Evolutionary conservation across 2,329 filamentous ascomycete species (phyloP).

Genomic region (Phaeosphaeriaceae sp.): DNA sequence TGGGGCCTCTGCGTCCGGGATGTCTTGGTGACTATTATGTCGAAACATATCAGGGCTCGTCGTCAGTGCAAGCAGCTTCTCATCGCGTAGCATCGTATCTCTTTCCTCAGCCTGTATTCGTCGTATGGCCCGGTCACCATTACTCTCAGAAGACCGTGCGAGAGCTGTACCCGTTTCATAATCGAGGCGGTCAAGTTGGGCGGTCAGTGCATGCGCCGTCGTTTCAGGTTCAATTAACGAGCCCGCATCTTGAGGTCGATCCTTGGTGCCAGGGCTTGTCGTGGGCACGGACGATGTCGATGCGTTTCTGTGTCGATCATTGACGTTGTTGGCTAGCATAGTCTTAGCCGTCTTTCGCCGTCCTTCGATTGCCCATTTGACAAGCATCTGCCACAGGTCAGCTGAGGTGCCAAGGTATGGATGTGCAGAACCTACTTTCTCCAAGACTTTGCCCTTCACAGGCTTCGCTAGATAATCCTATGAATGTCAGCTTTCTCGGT

Average conservation of each 20-base stretch:
- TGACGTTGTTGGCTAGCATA: constrained; percentile 26
- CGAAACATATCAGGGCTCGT: constrained; percentile 46
- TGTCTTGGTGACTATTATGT: constrained; percentile 26
- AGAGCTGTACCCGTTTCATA: constrained; percentile 49
- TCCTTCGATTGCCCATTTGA: constrained; percentile 68
- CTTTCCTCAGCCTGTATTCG: constrained; percentile 63
- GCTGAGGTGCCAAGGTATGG: constrained; percentile 10
- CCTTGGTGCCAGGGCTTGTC: constrained; percentile 30
- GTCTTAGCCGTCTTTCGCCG: constrained; percentile 42
- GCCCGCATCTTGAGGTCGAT: constrained; percentile 38
- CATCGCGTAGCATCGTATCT: constrained; percentile 60
- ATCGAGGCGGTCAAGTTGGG: constrained; percentile 47
- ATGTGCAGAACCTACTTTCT: constrained; percentile 53
- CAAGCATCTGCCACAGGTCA: constrained; percentile 58
- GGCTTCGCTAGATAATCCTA: constrained; percentile 56
- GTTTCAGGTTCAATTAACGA: constrained; percentile 41
- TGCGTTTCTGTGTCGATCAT: constrained; percentile 36
- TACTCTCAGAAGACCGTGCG: constrained; percentile 50
- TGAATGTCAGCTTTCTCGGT: constrained; percentile 24
- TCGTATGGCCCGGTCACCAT: constrained; percentile 54
- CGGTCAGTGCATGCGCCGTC: constrained; percentile 41
- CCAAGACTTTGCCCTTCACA: constrained; percentile 71
- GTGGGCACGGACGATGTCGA: constrained; percentile 18
- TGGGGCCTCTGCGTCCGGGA: constrained; percentile 20
- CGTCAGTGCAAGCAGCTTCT: constrained; percentile 60